phyloP scores from a whole-genome alignment of 257 asterid genomes.

The Ajuga chamaepitys region DNA sequence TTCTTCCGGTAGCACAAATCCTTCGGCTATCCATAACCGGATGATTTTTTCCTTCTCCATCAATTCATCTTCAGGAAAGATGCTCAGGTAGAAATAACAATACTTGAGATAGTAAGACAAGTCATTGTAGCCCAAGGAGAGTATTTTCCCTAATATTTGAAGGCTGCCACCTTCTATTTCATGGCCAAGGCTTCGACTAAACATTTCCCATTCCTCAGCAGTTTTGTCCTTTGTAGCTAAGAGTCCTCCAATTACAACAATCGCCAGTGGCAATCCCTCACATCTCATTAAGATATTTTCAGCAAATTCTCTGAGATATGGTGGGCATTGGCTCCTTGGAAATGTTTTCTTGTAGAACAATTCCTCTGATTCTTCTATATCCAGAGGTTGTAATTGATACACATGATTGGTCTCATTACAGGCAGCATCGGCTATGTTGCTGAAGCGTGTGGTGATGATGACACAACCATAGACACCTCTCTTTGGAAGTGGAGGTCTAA shows the following conservation, averaged over 20 bases:
- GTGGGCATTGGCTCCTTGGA: not conserved
- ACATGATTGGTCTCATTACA: not conserved
- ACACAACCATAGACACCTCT: not conserved
- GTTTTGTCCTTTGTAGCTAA: constrained; percentile 1
- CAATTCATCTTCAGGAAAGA: constrained; percentile 10
- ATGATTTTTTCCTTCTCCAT: not conserved
- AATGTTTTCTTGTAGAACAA: not conserved
- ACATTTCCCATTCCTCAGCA: not conserved
- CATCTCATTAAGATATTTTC: not conserved
- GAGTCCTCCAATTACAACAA: constrained; percentile 4
- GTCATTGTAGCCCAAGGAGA: constrained; percentile 1
- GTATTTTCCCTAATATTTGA: not conserved
- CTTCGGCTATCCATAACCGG: constrained; percentile 28
- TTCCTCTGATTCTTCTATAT: not conserved
- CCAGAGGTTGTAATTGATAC: not conserved
- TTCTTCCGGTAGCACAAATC: constrained; percentile 15
- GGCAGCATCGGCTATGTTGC: not conserved
- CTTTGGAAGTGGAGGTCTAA: not conserved
- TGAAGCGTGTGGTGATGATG: not conserved
- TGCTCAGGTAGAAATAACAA: not conserved
- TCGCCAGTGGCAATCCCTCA: constrained; percentile 2
- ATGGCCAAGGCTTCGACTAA: not conserved
- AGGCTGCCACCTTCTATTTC: not conserved
- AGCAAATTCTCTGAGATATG: not conserved
- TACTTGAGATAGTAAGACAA: constrained; percentile 2